Evolutionary conservation across 2,329 filamentous ascomycete genomes (phyloP).

Genomic region (Biscogniauxia marginata): DNA sequence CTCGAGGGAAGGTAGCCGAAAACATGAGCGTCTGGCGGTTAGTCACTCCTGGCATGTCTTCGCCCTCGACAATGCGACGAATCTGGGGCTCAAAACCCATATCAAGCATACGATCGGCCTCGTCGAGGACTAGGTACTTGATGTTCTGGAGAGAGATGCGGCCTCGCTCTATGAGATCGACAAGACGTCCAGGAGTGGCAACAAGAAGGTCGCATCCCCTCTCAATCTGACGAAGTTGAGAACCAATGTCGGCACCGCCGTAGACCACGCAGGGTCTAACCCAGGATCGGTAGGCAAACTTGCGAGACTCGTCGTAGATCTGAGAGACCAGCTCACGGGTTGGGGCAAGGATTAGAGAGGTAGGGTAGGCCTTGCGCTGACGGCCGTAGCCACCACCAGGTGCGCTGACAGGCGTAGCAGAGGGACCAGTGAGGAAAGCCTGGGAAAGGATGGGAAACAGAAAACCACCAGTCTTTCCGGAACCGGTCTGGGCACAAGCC

Average conservation of each 20-base stretch:
- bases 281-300: constrained; percentile 99
- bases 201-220: constrained; percentile 95
- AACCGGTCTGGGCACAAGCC: constrained; percentile 99
- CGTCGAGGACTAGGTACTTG: constrained; percentile 98
- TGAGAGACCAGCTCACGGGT: constrained; percentile 98
- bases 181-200: constrained; percentile 93
- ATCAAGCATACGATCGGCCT: constrained; percentile 99
- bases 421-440: constrained; percentile 87
- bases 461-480: constrained; percentile 99
- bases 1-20: constrained; percentile 96
- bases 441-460: constrained; percentile 99
- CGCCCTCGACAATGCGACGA: constrained; percentile 94
- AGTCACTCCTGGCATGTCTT: constrained; percentile 88
- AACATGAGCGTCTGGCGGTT: constrained; percentile 99
- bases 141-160: constrained; percentile 97
- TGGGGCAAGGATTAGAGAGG: constrained; percentile 90
- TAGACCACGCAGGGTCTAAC: constrained; percentile 98
- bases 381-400: constrained; percentile 75
- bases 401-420: constrained; percentile 60
- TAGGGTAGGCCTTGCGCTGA: constrained; percentile 97
- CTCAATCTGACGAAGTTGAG: constrained; percentile 97
- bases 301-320: constrained; percentile 96
- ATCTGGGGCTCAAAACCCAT: constrained; percentile 99
- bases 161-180: constrained; percentile 97
- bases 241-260: constrained; percentile 97